A percentile compares a stretch with the other conserved stretches of the same genome.
Conservation (phyloP, 2,329 filamentous ascomycete genomes). For the Beauveria varroae region DNA sequence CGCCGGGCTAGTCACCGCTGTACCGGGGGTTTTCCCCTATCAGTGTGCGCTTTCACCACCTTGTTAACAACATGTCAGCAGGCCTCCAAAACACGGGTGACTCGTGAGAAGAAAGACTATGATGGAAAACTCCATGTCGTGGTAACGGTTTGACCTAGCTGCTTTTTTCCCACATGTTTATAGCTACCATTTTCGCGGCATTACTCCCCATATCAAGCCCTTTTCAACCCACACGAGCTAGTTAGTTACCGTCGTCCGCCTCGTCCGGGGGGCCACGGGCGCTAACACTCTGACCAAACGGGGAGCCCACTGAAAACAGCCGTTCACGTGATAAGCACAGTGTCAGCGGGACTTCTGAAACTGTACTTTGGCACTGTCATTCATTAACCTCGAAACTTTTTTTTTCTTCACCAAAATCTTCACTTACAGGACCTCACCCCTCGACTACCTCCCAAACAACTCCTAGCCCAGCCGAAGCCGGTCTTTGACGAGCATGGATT, state of each 20-base stretch:
- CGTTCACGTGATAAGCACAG: constrained; percentile 7
- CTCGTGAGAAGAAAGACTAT: background rate
- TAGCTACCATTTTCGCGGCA: background rate
- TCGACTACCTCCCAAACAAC: background rate
- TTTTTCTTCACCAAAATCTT: background rate
- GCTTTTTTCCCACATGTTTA: background rate
- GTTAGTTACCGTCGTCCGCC: background rate
- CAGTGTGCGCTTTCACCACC: background rate
- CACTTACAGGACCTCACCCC: constrained; percentile 1
- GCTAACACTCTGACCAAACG: constrained; percentile 5
- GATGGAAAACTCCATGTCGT: no score
- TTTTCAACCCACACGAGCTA: background rate
- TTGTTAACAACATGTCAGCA: background rate
- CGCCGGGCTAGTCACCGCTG: constrained; percentile 5
- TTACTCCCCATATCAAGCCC: background rate
- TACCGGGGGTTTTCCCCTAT: constrained; percentile 5
- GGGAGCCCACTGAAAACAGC: background rate
- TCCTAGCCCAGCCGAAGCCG: background rate
- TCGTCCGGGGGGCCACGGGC: background rate
- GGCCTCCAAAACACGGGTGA: no score
- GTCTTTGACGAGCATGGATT: background rate
- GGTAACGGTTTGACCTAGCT: no score
- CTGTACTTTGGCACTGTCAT: constrained; percentile 8
- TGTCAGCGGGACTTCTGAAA: background rate
- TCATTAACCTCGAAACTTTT: constrained; percentile 12